phyloP scores from a whole-genome alignment of 257 asterid genomes.

The Lavandula angustifolia region DNA sequence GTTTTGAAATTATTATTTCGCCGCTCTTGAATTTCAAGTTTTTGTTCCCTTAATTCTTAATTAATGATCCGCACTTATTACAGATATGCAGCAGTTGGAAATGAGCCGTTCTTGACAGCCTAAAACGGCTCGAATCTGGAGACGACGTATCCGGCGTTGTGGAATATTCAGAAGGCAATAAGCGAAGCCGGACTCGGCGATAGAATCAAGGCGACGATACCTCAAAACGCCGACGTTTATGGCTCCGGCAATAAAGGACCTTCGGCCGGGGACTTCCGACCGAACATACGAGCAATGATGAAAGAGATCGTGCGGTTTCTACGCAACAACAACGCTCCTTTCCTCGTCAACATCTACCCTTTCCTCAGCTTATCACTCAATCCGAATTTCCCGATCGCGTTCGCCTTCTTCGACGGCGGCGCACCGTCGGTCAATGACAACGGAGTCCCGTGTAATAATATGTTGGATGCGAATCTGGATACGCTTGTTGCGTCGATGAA shows the following conservation, averaged over 20 bases:
- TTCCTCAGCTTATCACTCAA: conserved; percentile 48
- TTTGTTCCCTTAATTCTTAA: too few relatives aligned
- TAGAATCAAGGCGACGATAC: conserved; percentile 75
- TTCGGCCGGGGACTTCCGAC: conserved; percentile 57
- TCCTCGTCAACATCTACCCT: conserved; percentile 70
- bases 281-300: conserved; percentile 54
- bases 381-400: conserved; percentile 50
- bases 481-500: conserved; percentile 48
- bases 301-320: conserved; percentile 38
- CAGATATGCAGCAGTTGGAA: conserved; percentile 82
- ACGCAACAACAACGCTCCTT: conserved; percentile 50
- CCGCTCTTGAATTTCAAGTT: too few relatives aligned
- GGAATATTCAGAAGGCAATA: conserved; percentile 71
- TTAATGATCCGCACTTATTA: too few relatives aligned
- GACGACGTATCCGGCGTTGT: conserved; percentile 60
- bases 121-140: conserved; percentile 56
- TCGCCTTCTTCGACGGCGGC: conserved; percentile 66
- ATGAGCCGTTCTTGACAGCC: conserved; percentile 73
- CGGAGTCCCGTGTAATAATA: conserved; percentile 42
- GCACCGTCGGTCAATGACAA: conserved; percentile 47
- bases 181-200: conserved; percentile 62
- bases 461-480: conserved; percentile 71
- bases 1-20: too few relatives aligned
- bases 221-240: conserved; percentile 84
- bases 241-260: conserved; percentile 52